Evolutionary conservation across 208 protist species (phyloP), one percentile per base, ranked within the genome.

Genomic region (Leishmania tarentolae): DNA sequence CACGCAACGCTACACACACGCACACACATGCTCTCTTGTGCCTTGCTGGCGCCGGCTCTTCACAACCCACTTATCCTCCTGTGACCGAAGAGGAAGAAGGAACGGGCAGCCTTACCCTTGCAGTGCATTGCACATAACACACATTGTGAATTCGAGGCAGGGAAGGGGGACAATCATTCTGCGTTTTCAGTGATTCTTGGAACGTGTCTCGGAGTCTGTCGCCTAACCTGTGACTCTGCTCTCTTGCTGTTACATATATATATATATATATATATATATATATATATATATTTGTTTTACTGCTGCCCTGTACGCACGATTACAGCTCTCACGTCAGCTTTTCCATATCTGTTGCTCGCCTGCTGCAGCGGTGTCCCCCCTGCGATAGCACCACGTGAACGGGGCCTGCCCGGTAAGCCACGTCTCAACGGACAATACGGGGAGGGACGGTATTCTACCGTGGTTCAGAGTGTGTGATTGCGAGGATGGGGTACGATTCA

Each of bases 401-500:
- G 42, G 42, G 42, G 2, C 13, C 28, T 3, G n/a, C n/a, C 40
- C 40, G 35, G 1, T 1, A 71, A 15, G 31, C 66, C 24, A 40
- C 42, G 40, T 50, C 66, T 72, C 40, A 47, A 19, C 35, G 42
- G 66, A 47, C 35, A 24, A 31, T 11, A 72, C 42, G 24, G 17
- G 2, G 2, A 47, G n/a, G 66, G 17, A 5, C 21, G 17, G 37
- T 73, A 21, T 31, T 73, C 44, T 9, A 17, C 44, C 19, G 44
- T 8, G 28, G 50, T 28, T 11, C 3, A 21, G 50, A 53, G 31
- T 7, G 44, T 2, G 9, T 21, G n/a, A 52, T 53, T 53, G 80
- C 21, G 37, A 83, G 52, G 6, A 95, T 95, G 92, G 83, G 87
- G 37, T 84, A 87, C 81, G 89, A 92, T 61, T 83, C 79, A 50